These are phyloP conservation scores for Nakazawaea sp. DNA, from an alignment of 805 yeast species.

Conservation along the genomic window DNA sequence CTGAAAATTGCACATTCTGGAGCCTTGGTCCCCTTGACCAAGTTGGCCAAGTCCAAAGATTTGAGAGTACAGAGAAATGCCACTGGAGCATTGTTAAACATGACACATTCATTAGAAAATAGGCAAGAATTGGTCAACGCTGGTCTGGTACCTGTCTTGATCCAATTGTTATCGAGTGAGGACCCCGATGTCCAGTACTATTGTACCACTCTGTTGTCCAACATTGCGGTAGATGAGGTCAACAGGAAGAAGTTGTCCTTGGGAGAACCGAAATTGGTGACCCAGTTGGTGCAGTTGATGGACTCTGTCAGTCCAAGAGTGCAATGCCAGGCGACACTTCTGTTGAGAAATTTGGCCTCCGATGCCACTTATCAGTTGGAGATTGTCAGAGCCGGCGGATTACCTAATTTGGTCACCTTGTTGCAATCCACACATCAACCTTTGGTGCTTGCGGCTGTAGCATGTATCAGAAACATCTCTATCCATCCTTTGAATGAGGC, in stretches of 20 bases:
- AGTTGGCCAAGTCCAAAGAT: constrained; percentile 89
- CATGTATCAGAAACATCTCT: constrained; percentile 94
- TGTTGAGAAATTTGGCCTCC: constrained; percentile 90
- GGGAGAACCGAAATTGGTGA: constrained; percentile 87
- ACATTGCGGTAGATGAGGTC: constrained; percentile 92
- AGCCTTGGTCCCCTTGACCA: constrained; percentile 89
- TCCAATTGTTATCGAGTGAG: constrained; percentile 71
- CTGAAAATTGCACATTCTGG: constrained; percentile 95
- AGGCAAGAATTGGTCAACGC: constrained; percentile 95
- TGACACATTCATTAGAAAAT: constrained; percentile 97
- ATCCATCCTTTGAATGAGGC: constrained; percentile 96
- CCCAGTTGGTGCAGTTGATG: constrained; percentile 85
- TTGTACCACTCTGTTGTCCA: constrained; percentile 94
- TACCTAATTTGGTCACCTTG: constrained; percentile 86
- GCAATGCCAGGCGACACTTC: constrained; percentile 97
- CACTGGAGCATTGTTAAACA: constrained; percentile 93
- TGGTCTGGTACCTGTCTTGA: constrained; percentile 96
- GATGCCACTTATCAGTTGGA: constrained; percentile 95
- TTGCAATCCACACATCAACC: constrained; percentile 89
- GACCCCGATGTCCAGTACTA: constrained; percentile 98
- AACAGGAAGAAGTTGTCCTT: constrained; percentile 85
- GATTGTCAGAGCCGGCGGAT: constrained; percentile 91
- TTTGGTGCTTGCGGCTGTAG: constrained; percentile 91
- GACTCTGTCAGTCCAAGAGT: constrained; percentile 90
- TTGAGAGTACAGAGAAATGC: constrained; percentile 97